These are phyloP conservation scores for Colletotrichum tanaceti DNA, from an alignment of 2,329 filamentous ascomycete species.

Conservation along the genomic window DNA sequence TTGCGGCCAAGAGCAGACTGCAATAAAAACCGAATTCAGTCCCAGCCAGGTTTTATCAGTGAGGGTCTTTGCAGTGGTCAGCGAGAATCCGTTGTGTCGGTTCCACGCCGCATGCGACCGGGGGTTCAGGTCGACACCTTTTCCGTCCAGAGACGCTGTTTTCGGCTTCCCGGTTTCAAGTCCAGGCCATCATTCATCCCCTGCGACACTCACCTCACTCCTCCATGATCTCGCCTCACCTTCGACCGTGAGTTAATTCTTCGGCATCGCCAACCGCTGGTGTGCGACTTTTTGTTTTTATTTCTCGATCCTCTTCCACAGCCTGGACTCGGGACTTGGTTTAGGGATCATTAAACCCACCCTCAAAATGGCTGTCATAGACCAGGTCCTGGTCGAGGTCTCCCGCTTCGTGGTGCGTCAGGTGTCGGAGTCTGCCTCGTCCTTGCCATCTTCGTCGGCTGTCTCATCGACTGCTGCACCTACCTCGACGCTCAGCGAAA, in stretches of 20 bases:
- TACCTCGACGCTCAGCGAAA: slow-evolving; percentile 36
- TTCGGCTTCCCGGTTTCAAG: slow-evolving; percentile 33
- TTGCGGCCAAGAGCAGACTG: slow-evolving; percentile 25
- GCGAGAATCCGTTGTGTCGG: slow-evolving; percentile 14
- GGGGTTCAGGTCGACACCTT: slow-evolving; percentile 21
- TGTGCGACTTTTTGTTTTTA: slow-evolving; percentile 16
- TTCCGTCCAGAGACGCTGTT: slow-evolving; percentile 35
- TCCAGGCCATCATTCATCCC: slow-evolving; percentile 7
- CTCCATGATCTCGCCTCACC: slow-evolving; percentile 30
- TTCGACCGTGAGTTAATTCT: slow-evolving; percentile 29
- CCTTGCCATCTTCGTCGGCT: slow-evolving; percentile 37
- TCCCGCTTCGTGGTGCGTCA: slow-evolving; percentile 52
- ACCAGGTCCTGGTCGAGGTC: slow-evolving; percentile 52
- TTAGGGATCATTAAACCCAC: background rate
- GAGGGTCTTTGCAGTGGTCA: background rate
- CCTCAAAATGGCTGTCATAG: slow-evolving; percentile 51
- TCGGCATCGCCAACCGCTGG: slow-evolving; percentile 30
- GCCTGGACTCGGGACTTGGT: background rate
- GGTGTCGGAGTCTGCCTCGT: slow-evolving; percentile 20
- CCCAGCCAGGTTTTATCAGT: background rate
- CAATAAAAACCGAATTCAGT: background rate
- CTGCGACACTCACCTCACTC: slow-evolving; percentile 12
- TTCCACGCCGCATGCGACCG: slow-evolving; percentile 37
- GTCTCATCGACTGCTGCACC: slow-evolving; percentile 43
- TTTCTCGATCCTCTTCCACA: background rate